Evolutionary conservation across 2,329 filamentous ascomycete species (phyloP).

Genomic region (Aureobasidium sp.): DNA sequence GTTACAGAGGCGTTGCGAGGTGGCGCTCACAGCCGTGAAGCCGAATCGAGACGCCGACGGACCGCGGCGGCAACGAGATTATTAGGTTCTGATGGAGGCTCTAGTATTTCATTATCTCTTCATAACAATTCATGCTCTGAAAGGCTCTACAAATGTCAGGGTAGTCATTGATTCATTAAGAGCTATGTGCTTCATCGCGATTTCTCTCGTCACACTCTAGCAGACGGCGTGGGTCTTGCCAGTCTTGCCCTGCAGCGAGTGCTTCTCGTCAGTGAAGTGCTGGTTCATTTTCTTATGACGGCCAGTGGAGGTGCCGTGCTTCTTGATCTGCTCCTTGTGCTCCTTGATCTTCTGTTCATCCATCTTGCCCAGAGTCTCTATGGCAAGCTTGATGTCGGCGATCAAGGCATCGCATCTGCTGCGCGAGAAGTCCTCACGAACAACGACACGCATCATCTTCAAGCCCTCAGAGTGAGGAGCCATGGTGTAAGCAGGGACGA

Average conservation of each 20-base stretch:
- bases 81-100: background rate
- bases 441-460: slow-evolving; percentile 88
- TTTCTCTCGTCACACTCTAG: slow-evolving; percentile 36
- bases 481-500: slow-evolving; percentile 96
- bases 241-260: slow-evolving; percentile 81
- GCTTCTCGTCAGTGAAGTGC: slow-evolving; percentile 63
- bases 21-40: background rate
- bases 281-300: slow-evolving; percentile 31
- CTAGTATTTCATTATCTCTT: too few relatives aligned
- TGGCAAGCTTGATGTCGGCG: slow-evolving; percentile 68
- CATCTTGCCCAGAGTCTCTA: slow-evolving; percentile 59
- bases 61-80: background rate
- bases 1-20: background rate
- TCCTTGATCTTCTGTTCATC: slow-evolving; percentile 63
- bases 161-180: slow-evolving; percentile 4
- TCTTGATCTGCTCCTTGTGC: slow-evolving; percentile 48
- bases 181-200: background rate
- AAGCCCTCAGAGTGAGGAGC: slow-evolving; percentile 75
- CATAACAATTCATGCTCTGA: too few relatives aligned
- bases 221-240: slow-evolving; percentile 88
- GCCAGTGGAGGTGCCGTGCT: slow-evolving; percentile 20
- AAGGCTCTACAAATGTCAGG: background rate
- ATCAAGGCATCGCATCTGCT: slow-evolving; percentile 73
- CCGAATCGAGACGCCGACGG: background rate
- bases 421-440: slow-evolving; percentile 85